Evolutionary conservation across 2,329 filamentous ascomycete genomes (phyloP), one percentile per base, ranked within the genome.

Genomic region (Dryadomyces sulphureus): DNA sequence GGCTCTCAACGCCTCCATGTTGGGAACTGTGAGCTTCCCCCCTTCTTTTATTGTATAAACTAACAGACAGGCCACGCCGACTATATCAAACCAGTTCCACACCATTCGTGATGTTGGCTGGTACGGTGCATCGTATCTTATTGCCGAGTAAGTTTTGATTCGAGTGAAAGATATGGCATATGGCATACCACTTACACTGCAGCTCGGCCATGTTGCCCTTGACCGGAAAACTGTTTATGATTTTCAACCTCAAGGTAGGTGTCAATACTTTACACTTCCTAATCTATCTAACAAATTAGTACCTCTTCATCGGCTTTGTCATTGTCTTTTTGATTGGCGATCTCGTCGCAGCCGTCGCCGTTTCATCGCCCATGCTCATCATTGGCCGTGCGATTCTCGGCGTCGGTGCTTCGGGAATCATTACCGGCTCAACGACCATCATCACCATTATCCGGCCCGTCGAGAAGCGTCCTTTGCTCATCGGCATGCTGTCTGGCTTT

Each of bases 401-500:
- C 44, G 60, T 73, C 46, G 71, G 71, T 30, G 67, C 66, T 11
- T 69, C 68, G 7, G 70, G 71, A 21, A 55, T 75, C 44, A 68
- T 72, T 45, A 69, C 68, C 1, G 70, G 71, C 17, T 64, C 65
- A 38, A 65, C 71, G 20, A 65, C 70, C 36, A 69, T 73, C 42
- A 57, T 73, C 46, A 60, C 61, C 11, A 62, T 66, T 36, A 63
- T 65, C 6, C 68, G 77, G 41, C 73, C 75, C 5, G 63, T 78
- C 8, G 59, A 66, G 7, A 71, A 73, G 53, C 63, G 74, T 27
- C 74, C 68, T 7, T 58, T 73, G 25, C 72, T 69, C 21, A 73
- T 73, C 45, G 73, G 73, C 22, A 56, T 76, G 36, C 64, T 77
- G 36, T 70, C 69, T 11, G 69, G 65, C 43, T 73, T 76, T 62